These are phyloP conservation scores for Spiromastix sp. DNA, from an alignment of 2,329 filamentous ascomycete genomes.

Conservation along the genomic window DNA sequence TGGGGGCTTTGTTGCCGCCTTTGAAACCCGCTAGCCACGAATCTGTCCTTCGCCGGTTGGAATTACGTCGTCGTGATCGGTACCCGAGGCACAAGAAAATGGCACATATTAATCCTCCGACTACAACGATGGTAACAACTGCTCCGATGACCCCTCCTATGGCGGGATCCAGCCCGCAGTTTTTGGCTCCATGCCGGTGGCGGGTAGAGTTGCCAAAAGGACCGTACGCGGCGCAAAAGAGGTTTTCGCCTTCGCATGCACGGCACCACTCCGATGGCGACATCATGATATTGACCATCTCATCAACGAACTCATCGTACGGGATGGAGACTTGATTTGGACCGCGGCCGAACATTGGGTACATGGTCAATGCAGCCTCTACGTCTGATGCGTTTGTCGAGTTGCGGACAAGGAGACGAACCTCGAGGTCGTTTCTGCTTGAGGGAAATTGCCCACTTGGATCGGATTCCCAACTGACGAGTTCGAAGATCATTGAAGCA, in stretches of 20 bases:
- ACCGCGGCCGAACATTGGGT: constrained; percentile 42
- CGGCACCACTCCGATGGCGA: constrained; percentile 42
- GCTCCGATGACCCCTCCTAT: constrained; percentile 49
- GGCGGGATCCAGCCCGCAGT: constrained; percentile 27
- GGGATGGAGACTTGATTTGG: constrained; percentile 37
- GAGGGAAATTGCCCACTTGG: constrained; percentile 27
- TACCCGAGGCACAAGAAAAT: constrained; percentile 33
- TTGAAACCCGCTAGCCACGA: constrained; percentile 49
- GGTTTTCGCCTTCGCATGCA: constrained; percentile 32
- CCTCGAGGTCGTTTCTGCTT: constrained; percentile 36
- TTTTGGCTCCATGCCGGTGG: constrained; percentile 10
- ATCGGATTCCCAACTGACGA: constrained; percentile 35
- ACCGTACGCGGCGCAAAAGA: constrained; percentile 43
- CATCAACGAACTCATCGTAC: constrained; percentile 40
- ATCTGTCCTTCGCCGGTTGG: constrained; percentile 15
- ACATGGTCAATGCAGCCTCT: constrained; percentile 27
- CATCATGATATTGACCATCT: constrained; percentile 35
- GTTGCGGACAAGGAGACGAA: constrained; percentile 49
- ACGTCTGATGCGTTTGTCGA: constrained; percentile 33
- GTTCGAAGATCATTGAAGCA: constrained; percentile 42
- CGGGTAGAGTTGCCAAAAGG: constrained; percentile 5
- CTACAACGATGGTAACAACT: constrained; percentile 35
- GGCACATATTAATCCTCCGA: constrained; percentile 24
- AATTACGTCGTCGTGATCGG: constrained; percentile 33
- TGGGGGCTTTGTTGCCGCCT: constrained; percentile 42